phyloP scores from a whole-genome alignment of 75 land plant genomes.

The Pinus albicaulis region DNA sequence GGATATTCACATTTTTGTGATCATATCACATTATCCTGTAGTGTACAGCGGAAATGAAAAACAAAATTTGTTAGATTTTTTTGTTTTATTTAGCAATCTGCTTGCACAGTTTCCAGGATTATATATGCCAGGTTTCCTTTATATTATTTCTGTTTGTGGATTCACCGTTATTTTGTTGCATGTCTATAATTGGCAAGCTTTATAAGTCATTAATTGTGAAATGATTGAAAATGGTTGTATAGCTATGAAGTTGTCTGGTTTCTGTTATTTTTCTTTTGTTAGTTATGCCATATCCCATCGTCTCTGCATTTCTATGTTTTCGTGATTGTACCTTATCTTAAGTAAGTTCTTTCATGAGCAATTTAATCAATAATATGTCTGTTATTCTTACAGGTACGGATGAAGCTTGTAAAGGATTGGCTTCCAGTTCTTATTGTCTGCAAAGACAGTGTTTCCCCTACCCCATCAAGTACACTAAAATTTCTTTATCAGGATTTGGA shows the following conservation, averaged over 20 bases:
- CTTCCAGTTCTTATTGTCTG: conserved; percentile 81
- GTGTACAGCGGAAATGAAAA: background rate
- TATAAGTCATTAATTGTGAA: too few relatives aligned
- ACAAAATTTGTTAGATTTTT: too few relatives aligned
- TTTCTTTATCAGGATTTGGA: conserved; percentile 74
- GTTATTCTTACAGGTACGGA: conserved; percentile 57
- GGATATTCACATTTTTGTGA: background rate
- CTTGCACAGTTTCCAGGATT: too few relatives aligned
- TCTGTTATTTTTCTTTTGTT: background rate
- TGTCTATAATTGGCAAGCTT: too few relatives aligned
- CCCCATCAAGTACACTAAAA: conserved; percentile 36
- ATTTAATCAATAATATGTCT: background rate
- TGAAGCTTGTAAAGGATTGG: conserved; percentile 85
- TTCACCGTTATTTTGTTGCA: too few relatives aligned
- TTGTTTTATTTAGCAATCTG: too few relatives aligned
- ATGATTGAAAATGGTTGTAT: too few relatives aligned
- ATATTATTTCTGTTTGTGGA: too few relatives aligned
- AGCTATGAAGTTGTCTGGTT: too few relatives aligned
- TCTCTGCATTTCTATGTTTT: background rate
- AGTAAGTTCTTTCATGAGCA: background rate
- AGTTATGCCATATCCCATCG: background rate
- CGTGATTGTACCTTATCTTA: background rate
- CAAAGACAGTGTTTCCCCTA: conserved; percentile 39
- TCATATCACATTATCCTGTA: background rate
- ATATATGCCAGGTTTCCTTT: too few relatives aligned